These are phyloP conservation scores for Aciculosporium take DNA, from an alignment of 2,329 filamentous ascomycete species.

Conservation along the genomic window DNA sequence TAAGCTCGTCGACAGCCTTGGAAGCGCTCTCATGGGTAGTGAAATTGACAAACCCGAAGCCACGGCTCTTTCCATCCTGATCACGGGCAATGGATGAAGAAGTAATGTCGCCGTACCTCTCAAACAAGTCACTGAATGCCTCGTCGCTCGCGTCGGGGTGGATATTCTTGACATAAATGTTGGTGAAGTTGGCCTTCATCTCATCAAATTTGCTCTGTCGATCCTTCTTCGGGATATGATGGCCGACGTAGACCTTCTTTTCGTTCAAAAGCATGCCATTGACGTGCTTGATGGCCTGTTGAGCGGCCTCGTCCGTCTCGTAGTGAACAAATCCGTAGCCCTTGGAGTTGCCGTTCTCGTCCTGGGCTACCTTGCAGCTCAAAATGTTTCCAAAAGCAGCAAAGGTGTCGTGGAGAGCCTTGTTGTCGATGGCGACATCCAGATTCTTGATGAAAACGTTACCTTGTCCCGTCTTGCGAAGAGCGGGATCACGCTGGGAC, in stretches of 20 bases:
- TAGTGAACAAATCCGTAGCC: slow-evolving; percentile 99
- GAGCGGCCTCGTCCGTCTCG: slow-evolving; percentile 94
- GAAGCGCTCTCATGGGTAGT: slow-evolving; percentile 76
- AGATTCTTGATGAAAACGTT: slow-evolving; percentile 99
- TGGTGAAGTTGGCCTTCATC: slow-evolving; percentile 99
- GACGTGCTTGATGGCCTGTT: slow-evolving; percentile 96
- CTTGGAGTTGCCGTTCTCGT: slow-evolving; percentile 93
- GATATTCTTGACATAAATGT: slow-evolving; percentile 99
- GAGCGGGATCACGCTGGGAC: slow-evolving; percentile 97
- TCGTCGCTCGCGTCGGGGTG: slow-evolving; percentile 73
- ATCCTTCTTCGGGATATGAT: slow-evolving; percentile 99
- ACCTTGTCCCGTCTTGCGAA: slow-evolving; percentile 97
- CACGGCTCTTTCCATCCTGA: slow-evolving; percentile 79
- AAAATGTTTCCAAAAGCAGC: slow-evolving; percentile 98
- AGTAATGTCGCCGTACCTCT: slow-evolving; percentile 85
- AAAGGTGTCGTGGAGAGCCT: slow-evolving; percentile 98
- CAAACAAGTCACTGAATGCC: slow-evolving; percentile 86
- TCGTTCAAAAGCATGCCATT: slow-evolving; percentile 99
- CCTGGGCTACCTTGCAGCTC: slow-evolving; percentile 98
- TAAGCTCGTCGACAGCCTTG: slow-evolving; percentile 79
- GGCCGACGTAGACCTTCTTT: slow-evolving; percentile 99
- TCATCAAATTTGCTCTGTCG: slow-evolving; percentile 99
- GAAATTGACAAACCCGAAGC: slow-evolving; percentile 95
- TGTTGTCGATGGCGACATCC: slow-evolving; percentile 97
- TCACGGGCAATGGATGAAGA: slow-evolving; percentile 89